Base-by-base conservation (phyloP, 768 basidiomycete genomes). In the Calocybe cyanea region DNA sequence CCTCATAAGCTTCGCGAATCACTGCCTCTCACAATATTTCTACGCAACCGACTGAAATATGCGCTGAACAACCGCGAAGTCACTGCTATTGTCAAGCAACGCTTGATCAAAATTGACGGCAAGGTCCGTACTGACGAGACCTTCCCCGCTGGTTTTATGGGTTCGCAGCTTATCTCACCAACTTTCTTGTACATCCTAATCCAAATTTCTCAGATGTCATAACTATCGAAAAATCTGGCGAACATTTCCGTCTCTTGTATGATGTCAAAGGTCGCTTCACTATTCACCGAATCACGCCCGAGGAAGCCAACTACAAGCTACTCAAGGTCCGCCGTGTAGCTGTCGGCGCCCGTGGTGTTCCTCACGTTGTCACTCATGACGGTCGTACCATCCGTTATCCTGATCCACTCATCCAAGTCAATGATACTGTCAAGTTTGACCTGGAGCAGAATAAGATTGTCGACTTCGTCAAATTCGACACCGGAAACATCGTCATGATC, bases 231-330 rank as follows among this genome's bases (percentile, higher is more conserved):
- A 95, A 96, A 69, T 97, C 95, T 19, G 90, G 87, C 72, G 96
- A 99, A 72, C 87, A 98, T 78, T 99, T 98, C 87, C 95, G 96
- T 69, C 82, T 98, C 50, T 78, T 99, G 34, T 98, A 98, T 79
- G 96, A 98, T 66, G 85, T 98, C 72, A 99, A 99, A 78, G 96
- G 96, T 57, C 96, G 96, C 57, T 99, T 99, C 78, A 89, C 93
- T 57, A 95, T 98, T 67, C 96, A 99, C 79, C 92, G 96, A 61
- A 98, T 99, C 80, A 93, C 93, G 44, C 80, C 87, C 33, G 96
- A 98, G 72, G 96, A 99, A 70, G 92, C 95, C 39, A 74, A 77
- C 59, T 97, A 92, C 83, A 97, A 97, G 72, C 91, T 99, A 63
- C 78, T 90, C 65, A 92, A 93, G 66, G 96, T 99, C 60, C 82